Evolutionary conservation across 129 eudicot species (phyloP).

Genomic region (Pittosporum tobira): DNA sequence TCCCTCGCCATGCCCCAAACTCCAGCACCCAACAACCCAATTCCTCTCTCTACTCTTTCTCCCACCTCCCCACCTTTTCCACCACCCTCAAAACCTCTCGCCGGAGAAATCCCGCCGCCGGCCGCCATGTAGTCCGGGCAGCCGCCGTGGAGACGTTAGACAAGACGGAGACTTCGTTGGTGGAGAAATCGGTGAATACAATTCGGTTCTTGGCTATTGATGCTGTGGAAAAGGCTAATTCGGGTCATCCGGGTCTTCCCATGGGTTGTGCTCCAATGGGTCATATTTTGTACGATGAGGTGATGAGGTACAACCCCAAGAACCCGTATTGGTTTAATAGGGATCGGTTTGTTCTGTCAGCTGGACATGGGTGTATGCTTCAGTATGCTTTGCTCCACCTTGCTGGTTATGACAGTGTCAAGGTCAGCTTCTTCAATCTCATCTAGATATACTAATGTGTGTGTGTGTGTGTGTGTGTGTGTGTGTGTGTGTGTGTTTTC

Average conservation of each 20-base stretch:
- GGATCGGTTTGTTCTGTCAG: constrained; percentile 87
- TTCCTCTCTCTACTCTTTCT: constrained; percentile 29
- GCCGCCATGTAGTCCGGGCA: constrained; percentile 27
- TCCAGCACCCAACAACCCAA: constrained; percentile 21
- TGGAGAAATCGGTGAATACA: constrained; percentile 69
- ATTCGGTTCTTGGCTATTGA: constrained; percentile 81
- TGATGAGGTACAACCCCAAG: constrained; percentile 88
- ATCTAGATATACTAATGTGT: background rate
- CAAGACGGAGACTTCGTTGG: constrained; percentile 40
- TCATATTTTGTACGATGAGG: constrained; percentile 81
- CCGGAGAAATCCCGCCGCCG: constrained; percentile 22
- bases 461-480: background rate
- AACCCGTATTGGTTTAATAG: constrained; percentile 90
- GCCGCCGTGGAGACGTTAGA: constrained; percentile 56
- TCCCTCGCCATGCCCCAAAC: constrained; percentile 52
- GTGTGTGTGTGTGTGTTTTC: no score
- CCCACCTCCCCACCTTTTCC: constrained; percentile 47
- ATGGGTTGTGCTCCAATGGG: constrained; percentile 99
- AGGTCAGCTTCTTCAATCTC: constrained; percentile 19
- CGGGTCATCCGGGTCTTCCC: constrained; percentile 94
- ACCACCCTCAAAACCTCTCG: constrained; percentile 48
- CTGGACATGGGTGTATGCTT: constrained; percentile 93
- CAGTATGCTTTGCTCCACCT: constrained; percentile 92
- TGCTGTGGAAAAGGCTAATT: constrained; percentile 91
- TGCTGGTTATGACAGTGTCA: constrained; percentile 76